These are phyloP conservation scores for Holtermanniella nyarrowii DNA, from an alignment of 768 basidiomycete species.

Conservation along the genomic window DNA sequence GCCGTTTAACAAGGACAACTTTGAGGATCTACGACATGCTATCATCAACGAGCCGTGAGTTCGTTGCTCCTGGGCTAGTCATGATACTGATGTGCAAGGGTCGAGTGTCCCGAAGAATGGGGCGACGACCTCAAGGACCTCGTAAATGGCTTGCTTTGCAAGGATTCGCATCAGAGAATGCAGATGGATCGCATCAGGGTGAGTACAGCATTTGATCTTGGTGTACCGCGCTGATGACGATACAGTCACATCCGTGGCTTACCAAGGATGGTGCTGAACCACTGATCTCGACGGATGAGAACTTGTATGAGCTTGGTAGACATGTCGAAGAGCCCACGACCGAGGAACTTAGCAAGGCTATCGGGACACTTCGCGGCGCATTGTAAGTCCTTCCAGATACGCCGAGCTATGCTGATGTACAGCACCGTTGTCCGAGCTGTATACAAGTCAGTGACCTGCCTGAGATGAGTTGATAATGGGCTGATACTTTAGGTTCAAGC, in stretches of 20 bases:
- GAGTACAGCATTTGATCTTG: constrained; percentile 6
- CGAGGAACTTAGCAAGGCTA: constrained; percentile 36
- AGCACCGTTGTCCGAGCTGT: constrained; percentile 40
- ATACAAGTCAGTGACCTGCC: constrained; percentile 24
- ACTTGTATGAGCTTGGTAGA: constrained; percentile 31
- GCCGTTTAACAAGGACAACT: constrained; percentile 36
- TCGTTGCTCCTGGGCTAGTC: not conserved
- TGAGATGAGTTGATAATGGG: not conserved
- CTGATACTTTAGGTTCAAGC: constrained; percentile 10
- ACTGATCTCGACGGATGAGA: constrained; percentile 34
- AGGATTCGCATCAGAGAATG: constrained; percentile 30
- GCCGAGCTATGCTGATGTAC: not conserved
- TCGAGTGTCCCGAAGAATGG: constrained; percentile 34
- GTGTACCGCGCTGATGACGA: not conserved
- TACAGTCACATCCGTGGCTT: constrained; percentile 35
- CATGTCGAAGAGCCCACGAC: constrained; percentile 39
- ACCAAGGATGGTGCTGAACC: constrained; percentile 28
- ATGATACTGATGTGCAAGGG: constrained; percentile 12
- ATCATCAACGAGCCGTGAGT: constrained; percentile 34
- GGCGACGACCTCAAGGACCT: constrained; percentile 24
- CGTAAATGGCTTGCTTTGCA: constrained; percentile 27
- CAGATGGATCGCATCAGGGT: constrained; percentile 31
- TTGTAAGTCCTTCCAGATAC: constrained; percentile 29
- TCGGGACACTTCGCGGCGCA: constrained; percentile 24
- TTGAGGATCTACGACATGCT: constrained; percentile 37